Evolutionary conservation across 2,329 filamentous ascomycete genomes (phyloP), one percentile per base, ranked within the genome.

Genomic region (Elsinoe batatas): DNA sequence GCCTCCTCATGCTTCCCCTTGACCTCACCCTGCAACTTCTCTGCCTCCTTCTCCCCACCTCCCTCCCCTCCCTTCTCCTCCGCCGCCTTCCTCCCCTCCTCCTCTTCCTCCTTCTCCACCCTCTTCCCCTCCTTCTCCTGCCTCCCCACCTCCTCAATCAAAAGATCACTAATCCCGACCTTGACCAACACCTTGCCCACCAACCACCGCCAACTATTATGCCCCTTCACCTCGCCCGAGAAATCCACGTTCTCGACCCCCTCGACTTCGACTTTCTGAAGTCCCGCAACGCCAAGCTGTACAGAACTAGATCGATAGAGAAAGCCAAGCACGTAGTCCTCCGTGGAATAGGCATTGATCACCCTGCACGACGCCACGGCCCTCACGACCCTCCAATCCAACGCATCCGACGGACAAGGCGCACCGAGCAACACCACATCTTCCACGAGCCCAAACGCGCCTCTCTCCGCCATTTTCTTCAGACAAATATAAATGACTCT

Each of bases 261-360:
- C 4, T 80, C 77, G 13, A 91, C 80, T 57, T 82, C 71, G 20
- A 94, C 80, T 32, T 82, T 77, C 66, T 95, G 87, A 1, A 97
- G 73, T 0, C 91, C 91, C 0, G 90, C 90, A 40, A 95, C 81
- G 3, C 91, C 91, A 38, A 87, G 79, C 60, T 93, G 85, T 26
- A 95, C 79, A 57, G 84, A 90, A 38, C 87, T 89, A 2, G 88
- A 85, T 43, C 91, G 83, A 68, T 96, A 95, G 15, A 95, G 74
- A 66, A 95, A 91, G 1, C 83, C 90, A 1, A 96, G 81, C 32
- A 96, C 83, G 35, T 55, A 87, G 69, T 96, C 91, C 58, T 93
- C 91, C 53, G 85, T 82, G 1, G 88, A 91, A 70, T 85, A 95
- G 7, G 91, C 88, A 63, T 96, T 96, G 63, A 95, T 85, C 6